phyloP scores from a whole-genome alignment of 164 flowering plant genomes.

The Macadamia integrifolia region DNA sequence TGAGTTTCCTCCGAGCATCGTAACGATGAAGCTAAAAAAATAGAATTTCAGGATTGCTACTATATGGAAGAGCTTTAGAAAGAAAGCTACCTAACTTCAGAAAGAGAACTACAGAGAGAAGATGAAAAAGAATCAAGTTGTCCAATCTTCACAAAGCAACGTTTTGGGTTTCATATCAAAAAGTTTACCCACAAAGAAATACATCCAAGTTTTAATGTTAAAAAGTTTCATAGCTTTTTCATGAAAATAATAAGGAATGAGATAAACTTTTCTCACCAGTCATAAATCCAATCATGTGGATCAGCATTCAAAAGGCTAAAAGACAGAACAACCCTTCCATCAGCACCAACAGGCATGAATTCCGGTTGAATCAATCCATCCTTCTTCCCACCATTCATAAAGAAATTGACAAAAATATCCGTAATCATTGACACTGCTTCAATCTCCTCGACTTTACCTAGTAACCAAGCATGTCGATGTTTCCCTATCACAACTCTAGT shows the following conservation, averaged over 20 bases:
- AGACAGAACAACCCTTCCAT: conserved; percentile 82
- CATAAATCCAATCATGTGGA: conserved; percentile 81
- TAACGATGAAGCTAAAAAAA: no score
- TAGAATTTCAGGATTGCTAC: no score
- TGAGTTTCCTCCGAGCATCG: no score
- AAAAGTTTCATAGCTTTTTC: no score
- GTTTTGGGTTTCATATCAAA: background rate
- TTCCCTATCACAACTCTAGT: conserved; percentile 70
- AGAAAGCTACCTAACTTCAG: background rate
- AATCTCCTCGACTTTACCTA: conserved; percentile 41
- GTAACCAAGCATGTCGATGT: conserved; percentile 81
- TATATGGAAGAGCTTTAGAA: background rate
- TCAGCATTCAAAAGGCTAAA: conserved; percentile 83
- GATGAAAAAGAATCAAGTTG: no score
- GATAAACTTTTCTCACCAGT: conserved; percentile 49
- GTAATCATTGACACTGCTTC: conserved; percentile 35
- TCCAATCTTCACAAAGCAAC: no score
- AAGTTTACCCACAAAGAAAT: background rate
- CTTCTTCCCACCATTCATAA: conserved; percentile 76
- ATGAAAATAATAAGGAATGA: background rate
- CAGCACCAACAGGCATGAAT: conserved; percentile 97
- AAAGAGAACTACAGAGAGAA: background rate
- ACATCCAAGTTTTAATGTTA: no score
- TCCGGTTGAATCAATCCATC: conserved; percentile 57
- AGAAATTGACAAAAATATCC: conserved; percentile 62